Base-by-base conservation (phyloP, 2,329 filamentous ascomycete genomes). In the Colletotrichum gloeosporioides region DNA sequence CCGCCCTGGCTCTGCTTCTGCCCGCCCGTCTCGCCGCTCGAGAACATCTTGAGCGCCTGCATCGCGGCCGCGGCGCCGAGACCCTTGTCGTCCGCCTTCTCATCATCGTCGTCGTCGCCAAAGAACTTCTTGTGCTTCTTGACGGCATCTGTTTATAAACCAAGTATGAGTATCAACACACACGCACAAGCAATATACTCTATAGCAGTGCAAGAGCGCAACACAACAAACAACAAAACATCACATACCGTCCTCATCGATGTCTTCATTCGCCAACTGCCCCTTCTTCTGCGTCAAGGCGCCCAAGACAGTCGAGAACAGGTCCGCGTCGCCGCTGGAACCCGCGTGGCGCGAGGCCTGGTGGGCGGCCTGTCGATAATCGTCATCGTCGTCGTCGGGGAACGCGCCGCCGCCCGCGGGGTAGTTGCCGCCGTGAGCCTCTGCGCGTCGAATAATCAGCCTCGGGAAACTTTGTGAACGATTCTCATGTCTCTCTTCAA, bases 41-140 rank as follows among this genome's bases (percentile, higher is more conserved):
- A 92, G 85, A 98, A 98, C 88, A 93, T 91, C 88, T 96, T 96
- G 79, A 96, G 84, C 1, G 95, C 95, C 84, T 96, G 93, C 90
- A 96, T 92, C 22, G 95, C 95, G 76, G 95, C 95, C 69, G 96
- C 93, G 80, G 89, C 86, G 81, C 96, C 95, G 84, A 91, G 92
- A 81, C 85, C 89, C 78, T 84, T 84, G 66, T 88, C 86, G 72
- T 90, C 87, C 49, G 89, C 86, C 79, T 88, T 81, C 79, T 85
- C 84, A 78, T 86, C 83, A 39, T 87, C 84, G 71, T 88, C 84
- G 31, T 89, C 87, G 67, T 84, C 84, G 39, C 90, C 90, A 82
- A 96, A 98, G 81, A 93, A 91, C 75, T 94, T 90, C 86, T 96
- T 90, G 87, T 98, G 95, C 79, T 94, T 91, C 79, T 91, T 88